These are phyloP conservation scores for Ceriops decandra DNA, from an alignment of 345 rosid species.

Conservation along the genomic window DNA sequence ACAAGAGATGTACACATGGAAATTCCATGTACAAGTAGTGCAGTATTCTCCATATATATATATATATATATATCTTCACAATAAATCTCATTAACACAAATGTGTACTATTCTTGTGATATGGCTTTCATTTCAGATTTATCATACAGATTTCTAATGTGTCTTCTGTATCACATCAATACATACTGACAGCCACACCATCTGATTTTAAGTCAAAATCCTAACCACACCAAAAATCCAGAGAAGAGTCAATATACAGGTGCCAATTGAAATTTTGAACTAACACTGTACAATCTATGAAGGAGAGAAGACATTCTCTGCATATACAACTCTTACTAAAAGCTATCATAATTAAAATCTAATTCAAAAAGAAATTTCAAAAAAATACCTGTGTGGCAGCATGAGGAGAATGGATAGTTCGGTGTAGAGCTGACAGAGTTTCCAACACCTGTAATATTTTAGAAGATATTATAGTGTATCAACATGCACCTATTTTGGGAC, in stretches of 20 bases:
- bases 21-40: background rate
- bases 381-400: conserved; percentile 85
- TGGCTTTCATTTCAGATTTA: background rate
- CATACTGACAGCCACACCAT: background rate
- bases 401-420: conserved; percentile 95
- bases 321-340: background rate
- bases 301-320: background rate
- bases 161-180: background rate
- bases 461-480: conserved; percentile 2
- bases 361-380: background rate
- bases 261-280: background rate
- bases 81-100: background rate
- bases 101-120: background rate
- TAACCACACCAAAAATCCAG: background rate
- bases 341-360: conserved; percentile 6
- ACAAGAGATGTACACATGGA: background rate
- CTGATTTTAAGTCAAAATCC: background rate
- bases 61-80: no score
- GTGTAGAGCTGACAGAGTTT: conserved; percentile 88
- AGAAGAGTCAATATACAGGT: background rate
- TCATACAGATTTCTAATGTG: background rate
- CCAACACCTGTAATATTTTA: conserved; percentile 66
- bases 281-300: no score
- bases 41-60: no score
- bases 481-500: background rate